Percentiles rank a stretch among this genome's conserved stretches.
Evolutionary conservation across 2,329 filamentous ascomycete species (phyloP).

Genomic region (Alternaria brassicae): DNA sequence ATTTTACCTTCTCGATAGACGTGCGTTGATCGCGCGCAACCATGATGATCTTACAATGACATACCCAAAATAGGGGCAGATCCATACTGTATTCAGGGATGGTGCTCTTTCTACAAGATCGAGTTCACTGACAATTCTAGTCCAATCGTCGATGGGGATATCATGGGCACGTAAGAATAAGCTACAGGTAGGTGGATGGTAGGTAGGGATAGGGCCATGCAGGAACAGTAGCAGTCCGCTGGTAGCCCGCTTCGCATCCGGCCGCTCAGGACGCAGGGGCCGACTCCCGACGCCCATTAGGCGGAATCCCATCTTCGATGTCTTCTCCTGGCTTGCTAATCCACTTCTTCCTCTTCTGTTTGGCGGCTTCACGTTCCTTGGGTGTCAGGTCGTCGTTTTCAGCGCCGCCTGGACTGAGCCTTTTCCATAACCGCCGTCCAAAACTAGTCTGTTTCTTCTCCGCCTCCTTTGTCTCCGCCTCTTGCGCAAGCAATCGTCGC

Average conservation of each 20-base stretch:
- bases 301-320: conserved; percentile 47
- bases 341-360: conserved; percentile 36
- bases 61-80: neutral
- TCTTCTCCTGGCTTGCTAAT: conserved; percentile 45
- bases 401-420: conserved; percentile 25
- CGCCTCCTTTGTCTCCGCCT: conserved; percentile 56
- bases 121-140: neutral
- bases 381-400: conserved; percentile 27
- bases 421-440: conserved; percentile 40
- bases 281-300: conserved; percentile 35
- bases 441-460: conserved; percentile 47
- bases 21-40: conserved; percentile 5
- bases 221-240: conserved; percentile 18
- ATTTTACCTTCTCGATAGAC: conserved; percentile 8
- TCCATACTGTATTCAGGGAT: neutral
- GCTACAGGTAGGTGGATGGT: neutral
- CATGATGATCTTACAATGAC: conserved; percentile 16
- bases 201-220: conserved; percentile 11
- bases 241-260: neutral
- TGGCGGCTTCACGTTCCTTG: conserved; percentile 30
- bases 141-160: conserved; percentile 12
- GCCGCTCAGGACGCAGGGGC: conserved; percentile 14
- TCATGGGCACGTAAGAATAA: conserved; percentile 2
- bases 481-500: conserved; percentile 58
- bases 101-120: neutral